These are phyloP conservation scores for Turritis glabra DNA, from an alignment of 345 rosid genomes.

Conservation along the genomic window DNA sequence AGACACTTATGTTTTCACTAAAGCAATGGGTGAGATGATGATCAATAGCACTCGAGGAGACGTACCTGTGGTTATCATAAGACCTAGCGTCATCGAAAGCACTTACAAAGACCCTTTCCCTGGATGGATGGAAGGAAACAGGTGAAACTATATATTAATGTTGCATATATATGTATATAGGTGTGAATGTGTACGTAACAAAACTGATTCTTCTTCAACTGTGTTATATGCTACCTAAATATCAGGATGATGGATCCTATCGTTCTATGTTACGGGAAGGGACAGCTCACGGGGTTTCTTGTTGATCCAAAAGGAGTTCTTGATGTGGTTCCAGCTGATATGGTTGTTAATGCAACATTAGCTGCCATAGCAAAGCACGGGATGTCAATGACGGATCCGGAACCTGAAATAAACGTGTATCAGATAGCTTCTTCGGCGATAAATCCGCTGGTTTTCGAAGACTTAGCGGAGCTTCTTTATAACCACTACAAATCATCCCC, in stretches of 20 bases:
- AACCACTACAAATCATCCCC: conserved; percentile 79
- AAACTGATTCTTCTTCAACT: conserved; percentile 13
- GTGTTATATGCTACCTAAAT: neutral
- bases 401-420: conserved; percentile 71
- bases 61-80: conserved; percentile 71
- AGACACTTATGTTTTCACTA: conserved; percentile 88
- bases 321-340: conserved; percentile 70
- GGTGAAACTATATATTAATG: conserved; percentile 42
- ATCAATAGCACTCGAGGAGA: conserved; percentile 74
- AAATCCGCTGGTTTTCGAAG: conserved; percentile 71
- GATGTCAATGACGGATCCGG: conserved; percentile 34
- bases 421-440: conserved; percentile 89
- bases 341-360: conserved; percentile 59
- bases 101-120: conserved; percentile 92
- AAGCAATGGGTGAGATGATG: conserved; percentile 99
- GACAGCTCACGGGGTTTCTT: conserved; percentile 84
- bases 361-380: conserved; percentile 92
- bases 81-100: conserved; percentile 92
- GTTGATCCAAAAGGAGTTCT: conserved; percentile 88
- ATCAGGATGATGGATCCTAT: conserved; percentile 98
- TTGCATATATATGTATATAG: neutral
- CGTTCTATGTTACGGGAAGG: conserved; percentile 84
- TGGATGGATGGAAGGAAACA: conserved; percentile 99
- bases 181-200: neutral
- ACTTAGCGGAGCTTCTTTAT: conserved; percentile 60